A percentile compares a stretch with the other conserved stretches of the same genome.
Conservation (phyloP, 768 basidiomycete genomes). For the Gelatoporia subvermispora region DNA sequence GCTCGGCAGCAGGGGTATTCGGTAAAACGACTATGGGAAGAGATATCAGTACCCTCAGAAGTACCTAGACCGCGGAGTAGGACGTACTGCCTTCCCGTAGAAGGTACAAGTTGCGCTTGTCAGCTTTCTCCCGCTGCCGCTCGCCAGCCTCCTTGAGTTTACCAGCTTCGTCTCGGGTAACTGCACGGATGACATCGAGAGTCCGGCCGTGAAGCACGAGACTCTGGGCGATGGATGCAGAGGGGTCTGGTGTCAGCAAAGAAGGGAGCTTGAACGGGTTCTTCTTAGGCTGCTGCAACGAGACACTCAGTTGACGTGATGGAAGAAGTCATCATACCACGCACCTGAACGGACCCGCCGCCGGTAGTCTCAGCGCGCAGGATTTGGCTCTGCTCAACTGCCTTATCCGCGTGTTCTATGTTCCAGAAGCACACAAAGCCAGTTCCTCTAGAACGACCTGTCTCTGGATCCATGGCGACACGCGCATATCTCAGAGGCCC, state of each 20-base stretch:
- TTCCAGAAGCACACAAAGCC: conserved; percentile 99
- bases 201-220: conserved; percentile 91
- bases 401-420: conserved; percentile 81
- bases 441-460: conserved; percentile 86
- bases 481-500: conserved; percentile 91
- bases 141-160: conserved; percentile 88
- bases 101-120: conserved; percentile 94
- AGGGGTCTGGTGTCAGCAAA: conserved; percentile 91
- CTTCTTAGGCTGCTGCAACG: conserved; percentile 46
- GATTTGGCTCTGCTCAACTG: conserved; percentile 73
- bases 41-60: conserved; percentile 1
- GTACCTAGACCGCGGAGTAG: neutral
- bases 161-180: conserved; percentile 83
- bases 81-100: conserved; percentile 89
- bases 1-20: conserved; percentile 73
- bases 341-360: conserved; percentile 24
- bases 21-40: conserved; percentile 74
- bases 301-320: neutral
- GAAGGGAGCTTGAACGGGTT: conserved; percentile 88
- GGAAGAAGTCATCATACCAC: conserved; percentile 1
- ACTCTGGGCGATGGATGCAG: conserved; percentile 72
- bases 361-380: conserved; percentile 62
- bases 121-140: conserved; percentile 78
- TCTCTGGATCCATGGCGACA: conserved; percentile 78
- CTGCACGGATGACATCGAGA: conserved; percentile 85